These are phyloP conservation scores for Phoma herbarum DNA, from an alignment of 2,329 filamentous ascomycete species.

Conservation along the genomic window DNA sequence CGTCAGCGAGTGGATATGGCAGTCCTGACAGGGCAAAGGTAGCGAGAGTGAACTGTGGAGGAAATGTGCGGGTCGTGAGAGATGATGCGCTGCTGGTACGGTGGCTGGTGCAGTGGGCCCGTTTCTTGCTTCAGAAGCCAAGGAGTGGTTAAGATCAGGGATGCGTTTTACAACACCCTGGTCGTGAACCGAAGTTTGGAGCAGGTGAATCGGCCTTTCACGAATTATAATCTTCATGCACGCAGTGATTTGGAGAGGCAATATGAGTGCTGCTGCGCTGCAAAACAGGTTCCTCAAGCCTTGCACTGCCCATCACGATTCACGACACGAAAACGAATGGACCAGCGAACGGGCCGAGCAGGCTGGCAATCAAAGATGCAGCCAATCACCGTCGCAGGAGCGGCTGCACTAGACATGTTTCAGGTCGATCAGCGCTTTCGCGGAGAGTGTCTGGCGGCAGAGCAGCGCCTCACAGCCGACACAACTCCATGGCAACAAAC, in stretches of 20 bases:
- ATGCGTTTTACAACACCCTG: constrained; percentile 30
- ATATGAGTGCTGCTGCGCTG: neutral
- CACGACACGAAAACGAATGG: constrained; percentile 13
- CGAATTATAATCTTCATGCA: neutral
- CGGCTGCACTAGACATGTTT: constrained; percentile 17
- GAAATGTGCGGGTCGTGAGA: constrained; percentile 28
- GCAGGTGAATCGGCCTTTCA: neutral
- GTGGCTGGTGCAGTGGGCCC: constrained; percentile 20
- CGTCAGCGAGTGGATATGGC: constrained; percentile 24
- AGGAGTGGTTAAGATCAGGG: constrained; percentile 28
- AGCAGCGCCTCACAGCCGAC: constrained; percentile 9
- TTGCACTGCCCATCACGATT: constrained; percentile 8
- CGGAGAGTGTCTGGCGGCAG: constrained; percentile 15
- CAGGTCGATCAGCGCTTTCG: constrained; percentile 16
- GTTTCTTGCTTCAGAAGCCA: constrained; percentile 22
- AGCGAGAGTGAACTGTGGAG: constrained; percentile 27
- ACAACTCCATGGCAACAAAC: constrained; percentile 19
- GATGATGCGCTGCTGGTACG: constrained; percentile 30
- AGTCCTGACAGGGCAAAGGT: constrained; percentile 25
- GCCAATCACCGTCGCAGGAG: constrained; percentile 13
- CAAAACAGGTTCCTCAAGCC: neutral
- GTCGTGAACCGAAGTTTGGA: constrained; percentile 23
- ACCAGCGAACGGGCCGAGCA: constrained; percentile 12
- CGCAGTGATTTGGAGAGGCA: neutral
- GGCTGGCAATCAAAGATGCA: constrained; percentile 11